Percentiles rank a stretch among this genome's conserved stretches.
Conservation (phyloP, 1,284 basidiomycete species). For the Trametes pubescens region DNA sequence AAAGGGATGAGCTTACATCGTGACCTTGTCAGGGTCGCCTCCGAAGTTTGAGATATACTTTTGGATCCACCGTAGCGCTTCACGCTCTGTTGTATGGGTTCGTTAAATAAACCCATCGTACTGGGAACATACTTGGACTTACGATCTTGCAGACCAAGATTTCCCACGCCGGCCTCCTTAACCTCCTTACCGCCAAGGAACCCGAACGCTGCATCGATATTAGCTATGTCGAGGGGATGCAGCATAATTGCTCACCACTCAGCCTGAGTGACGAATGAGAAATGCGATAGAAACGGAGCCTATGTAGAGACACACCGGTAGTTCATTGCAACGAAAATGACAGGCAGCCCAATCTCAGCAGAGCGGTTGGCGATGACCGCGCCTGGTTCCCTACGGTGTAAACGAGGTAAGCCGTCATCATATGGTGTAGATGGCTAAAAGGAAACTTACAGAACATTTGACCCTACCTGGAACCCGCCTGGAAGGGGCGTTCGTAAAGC, state of each 20-base stretch:
- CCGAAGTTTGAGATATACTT: constrained; percentile 52
- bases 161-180: constrained; percentile 57
- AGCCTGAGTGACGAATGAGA: constrained; percentile 8
- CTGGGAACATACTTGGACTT: constrained; percentile 25
- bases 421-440: not conserved
- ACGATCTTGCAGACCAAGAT: constrained; percentile 65
- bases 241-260: constrained; percentile 13
- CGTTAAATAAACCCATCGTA: no score
- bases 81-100: constrained; percentile 19
- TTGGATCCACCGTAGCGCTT: constrained; percentile 65
- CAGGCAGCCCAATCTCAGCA: constrained; percentile 47
- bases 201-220: constrained; percentile 19
- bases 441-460: constrained; percentile 19
- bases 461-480: constrained; percentile 29
- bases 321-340: constrained; percentile 46
- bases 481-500: not conserved
- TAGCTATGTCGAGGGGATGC: not conserved
- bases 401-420: no score
- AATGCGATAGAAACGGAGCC: no score
- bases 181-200: constrained; percentile 51
- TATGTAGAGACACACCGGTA: constrained; percentile 37
- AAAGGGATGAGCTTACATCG: constrained; percentile 32
- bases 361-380: constrained; percentile 44
- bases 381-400: constrained; percentile 33
- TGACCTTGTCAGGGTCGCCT: constrained; percentile 49